Percentiles rank a stretch among this genome's conserved stretches.
These are phyloP conservation scores for Russula ochroleuca DNA, from an alignment of 768 basidiomycete species.

Conservation along the genomic window DNA sequence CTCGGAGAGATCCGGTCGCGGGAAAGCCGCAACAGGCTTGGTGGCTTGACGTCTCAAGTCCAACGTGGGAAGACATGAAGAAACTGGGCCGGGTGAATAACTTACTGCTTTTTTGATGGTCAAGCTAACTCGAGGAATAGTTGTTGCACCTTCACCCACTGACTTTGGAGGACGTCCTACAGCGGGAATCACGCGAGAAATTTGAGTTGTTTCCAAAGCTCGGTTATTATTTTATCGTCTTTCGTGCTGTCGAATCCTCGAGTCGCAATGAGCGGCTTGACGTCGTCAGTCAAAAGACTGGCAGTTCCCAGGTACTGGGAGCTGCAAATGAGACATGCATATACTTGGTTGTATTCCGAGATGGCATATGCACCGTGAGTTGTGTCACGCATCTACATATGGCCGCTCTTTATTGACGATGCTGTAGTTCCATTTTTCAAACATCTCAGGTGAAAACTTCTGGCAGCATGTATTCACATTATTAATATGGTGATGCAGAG, in stretches of 20 bases:
- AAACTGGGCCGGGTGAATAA: slow-evolving; percentile 70
- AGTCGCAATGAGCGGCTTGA: slow-evolving; percentile 41
- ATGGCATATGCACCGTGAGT: slow-evolving; percentile 76
- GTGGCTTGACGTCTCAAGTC: slow-evolving; percentile 89
- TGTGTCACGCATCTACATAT: background rate
- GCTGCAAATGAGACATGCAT: slow-evolving; percentile 72
- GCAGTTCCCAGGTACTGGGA: slow-evolving; percentile 36
- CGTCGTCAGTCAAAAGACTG: slow-evolving; percentile 30
- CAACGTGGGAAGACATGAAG: slow-evolving; percentile 83
- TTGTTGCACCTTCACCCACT: slow-evolving; percentile 85
- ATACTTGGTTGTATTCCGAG: slow-evolving; percentile 85
- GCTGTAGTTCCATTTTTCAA: slow-evolving; percentile 81
- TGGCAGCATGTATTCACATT: slow-evolving; percentile 9
- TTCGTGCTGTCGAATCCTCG: slow-evolving; percentile 70
- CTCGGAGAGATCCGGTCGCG: slow-evolving; percentile 17
- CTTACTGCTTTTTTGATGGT: background rate
- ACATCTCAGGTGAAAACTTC: slow-evolving; percentile 56
- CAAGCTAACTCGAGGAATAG: slow-evolving; percentile 37
- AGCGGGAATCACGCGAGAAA: slow-evolving; percentile 90
- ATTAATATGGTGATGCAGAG: slow-evolving; percentile 40
- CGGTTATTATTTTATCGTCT: slow-evolving; percentile 89
- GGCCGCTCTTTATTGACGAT: slow-evolving; percentile 1
- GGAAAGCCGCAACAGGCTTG: slow-evolving; percentile 52
- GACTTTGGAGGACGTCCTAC: slow-evolving; percentile 89
- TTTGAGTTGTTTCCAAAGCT: slow-evolving; percentile 80